Conservation (phyloP, 495 filamentous ascomycete species). For the Neurospora discreta region DNA sequence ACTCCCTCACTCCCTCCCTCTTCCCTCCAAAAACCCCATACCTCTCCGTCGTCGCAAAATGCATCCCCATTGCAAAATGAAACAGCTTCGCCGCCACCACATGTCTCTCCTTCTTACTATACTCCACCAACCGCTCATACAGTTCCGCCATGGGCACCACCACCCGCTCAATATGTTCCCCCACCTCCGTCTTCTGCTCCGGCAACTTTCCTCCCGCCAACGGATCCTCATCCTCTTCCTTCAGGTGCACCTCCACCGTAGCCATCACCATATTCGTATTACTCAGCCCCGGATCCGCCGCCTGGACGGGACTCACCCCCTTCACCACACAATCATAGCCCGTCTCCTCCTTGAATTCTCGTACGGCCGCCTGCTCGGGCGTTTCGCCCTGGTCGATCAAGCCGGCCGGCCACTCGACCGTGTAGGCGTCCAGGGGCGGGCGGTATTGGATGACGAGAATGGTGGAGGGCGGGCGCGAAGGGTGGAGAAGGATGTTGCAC, state of each 20-base stretch:
- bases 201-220: slow-evolving; percentile 32
- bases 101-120: slow-evolving; percentile 23
- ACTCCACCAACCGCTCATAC: slow-evolving; percentile 37
- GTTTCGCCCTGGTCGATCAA: slow-evolving; percentile 71
- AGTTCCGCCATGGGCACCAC: slow-evolving; percentile 53
- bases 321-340: slow-evolving; percentile 48
- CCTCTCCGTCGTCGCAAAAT: slow-evolving; percentile 27
- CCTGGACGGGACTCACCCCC: slow-evolving; percentile 24
- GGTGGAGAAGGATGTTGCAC: slow-evolving; percentile 41
- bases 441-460: slow-evolving; percentile 53
- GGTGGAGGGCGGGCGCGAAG: slow-evolving; percentile 34
- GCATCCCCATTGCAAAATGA: slow-evolving; percentile 34
- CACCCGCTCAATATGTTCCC: slow-evolving; percentile 75
- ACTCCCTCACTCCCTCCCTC: no score
- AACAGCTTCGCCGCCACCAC: slow-evolving; percentile 33
- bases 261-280: slow-evolving; percentile 72
- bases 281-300: slow-evolving; percentile 56
- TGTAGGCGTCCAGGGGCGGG: slow-evolving; percentile 64
- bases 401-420: slow-evolving; percentile 76
- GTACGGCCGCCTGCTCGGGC: slow-evolving; percentile 64
- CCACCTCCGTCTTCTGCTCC: slow-evolving; percentile 64
- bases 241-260: slow-evolving; percentile 65
- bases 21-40: slow-evolving; percentile 19
- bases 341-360: slow-evolving; percentile 85
- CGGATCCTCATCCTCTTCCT: slow-evolving; percentile 27